phyloP scores from a whole-genome alignment of 2,329 filamentous ascomycete species.

The Calonectria crousiana region DNA sequence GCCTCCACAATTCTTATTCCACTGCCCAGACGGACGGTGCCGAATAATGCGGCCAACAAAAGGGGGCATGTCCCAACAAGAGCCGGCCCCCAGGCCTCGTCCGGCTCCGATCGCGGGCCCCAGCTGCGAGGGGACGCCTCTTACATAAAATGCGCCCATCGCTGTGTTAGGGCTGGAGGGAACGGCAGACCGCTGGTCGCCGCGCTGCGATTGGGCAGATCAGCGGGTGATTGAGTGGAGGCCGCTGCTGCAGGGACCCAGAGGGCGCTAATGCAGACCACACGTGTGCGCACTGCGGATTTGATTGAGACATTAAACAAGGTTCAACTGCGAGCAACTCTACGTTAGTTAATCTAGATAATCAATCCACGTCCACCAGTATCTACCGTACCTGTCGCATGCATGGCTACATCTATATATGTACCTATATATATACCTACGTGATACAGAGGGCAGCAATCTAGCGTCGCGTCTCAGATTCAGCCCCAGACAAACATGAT shows the following conservation, averaged over 20 bases:
- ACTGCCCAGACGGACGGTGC: background rate
- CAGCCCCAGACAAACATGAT: too few species aligned
- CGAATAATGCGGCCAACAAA: background rate
- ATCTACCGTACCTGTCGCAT: background rate
- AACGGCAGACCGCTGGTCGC: background rate
- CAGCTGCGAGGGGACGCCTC: background rate
- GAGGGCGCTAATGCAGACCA: background rate
- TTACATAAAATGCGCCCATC: background rate
- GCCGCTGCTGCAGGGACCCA: background rate
- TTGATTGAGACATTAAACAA: background rate
- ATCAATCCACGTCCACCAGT: background rate
- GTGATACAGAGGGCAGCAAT: background rate
- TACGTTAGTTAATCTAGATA: background rate
- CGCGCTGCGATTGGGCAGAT: background rate
- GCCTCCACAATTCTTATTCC: background rate
- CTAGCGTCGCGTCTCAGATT: background rate
- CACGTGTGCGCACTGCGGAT: background rate
- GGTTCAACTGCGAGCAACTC: background rate
- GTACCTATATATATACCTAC: background rate
- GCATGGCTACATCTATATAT: background rate
- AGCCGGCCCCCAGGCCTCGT: background rate
- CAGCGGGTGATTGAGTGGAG: background rate
- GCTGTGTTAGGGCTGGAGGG: background rate
- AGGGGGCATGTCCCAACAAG: background rate
- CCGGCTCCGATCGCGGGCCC: constrained; percentile 2